Evolutionary conservation across 192 early-diverging fungal species (phyloP).

Genomic region (Umbelopsis sp.): DNA sequence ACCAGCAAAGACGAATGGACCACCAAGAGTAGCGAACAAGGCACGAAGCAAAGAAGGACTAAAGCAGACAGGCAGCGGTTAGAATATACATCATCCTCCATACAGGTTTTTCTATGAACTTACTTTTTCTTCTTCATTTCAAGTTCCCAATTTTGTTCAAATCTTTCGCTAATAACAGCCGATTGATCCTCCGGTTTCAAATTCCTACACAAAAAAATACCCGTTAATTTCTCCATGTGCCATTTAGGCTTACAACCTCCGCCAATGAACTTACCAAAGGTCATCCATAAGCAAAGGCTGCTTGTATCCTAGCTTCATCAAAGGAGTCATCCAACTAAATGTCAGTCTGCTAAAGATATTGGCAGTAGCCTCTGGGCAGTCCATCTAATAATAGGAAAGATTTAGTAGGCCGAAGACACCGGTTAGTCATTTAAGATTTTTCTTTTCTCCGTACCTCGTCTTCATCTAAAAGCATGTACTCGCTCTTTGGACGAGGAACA

Average conservation of each 20-base stretch:
- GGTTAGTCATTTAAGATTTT: neutral
- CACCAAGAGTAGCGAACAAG: constrained; percentile 60
- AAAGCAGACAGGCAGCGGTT: neutral
- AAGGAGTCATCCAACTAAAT: constrained; percentile 89
- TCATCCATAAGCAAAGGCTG: constrained; percentile 81
- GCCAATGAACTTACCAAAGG: constrained; percentile 46
- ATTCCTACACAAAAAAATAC: constrained; percentile 35
- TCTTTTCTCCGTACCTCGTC: constrained; percentile 30
- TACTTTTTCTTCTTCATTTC: constrained; percentile 63
- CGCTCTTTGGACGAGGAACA: constrained; percentile 36
- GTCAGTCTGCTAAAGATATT: constrained; percentile 83
- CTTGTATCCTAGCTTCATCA: constrained; percentile 79
- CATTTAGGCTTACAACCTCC: neutral
- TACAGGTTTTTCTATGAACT: neutral
- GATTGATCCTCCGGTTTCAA: constrained; percentile 64
- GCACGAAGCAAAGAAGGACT: constrained; percentile 79
- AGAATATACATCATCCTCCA: neutral
- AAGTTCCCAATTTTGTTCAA: constrained; percentile 70
- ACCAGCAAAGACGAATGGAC: constrained; percentile 69
- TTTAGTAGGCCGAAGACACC: neutral
- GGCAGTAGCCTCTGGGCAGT: constrained; percentile 77
- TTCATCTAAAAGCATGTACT: constrained; percentile 34
- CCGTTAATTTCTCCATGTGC: neutral
- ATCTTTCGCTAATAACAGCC: constrained; percentile 55
- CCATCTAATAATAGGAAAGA: constrained; percentile 17